Conservation (phyloP, 2,329 filamentous ascomycete species). For the Arthrobotrys sinensis region DNA sequence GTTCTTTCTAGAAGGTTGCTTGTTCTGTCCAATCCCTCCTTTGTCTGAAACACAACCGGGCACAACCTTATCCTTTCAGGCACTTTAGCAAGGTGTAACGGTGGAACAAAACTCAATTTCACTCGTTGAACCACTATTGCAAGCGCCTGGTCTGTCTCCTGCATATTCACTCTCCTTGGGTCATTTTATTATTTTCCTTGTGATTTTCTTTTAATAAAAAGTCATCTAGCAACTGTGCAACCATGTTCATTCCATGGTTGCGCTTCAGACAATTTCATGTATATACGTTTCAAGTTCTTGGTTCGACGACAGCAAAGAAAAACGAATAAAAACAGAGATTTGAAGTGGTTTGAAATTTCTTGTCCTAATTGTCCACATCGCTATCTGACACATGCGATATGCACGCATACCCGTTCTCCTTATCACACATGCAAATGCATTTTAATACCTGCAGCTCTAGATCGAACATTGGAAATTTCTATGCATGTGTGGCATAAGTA, state of each 20-base stretch:
- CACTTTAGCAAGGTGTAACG: slow-evolving; percentile 54
- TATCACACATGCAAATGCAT: slow-evolving; percentile 11
- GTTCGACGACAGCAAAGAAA: slow-evolving; percentile 31
- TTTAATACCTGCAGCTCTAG: neutral
- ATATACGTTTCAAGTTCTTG: slow-evolving; percentile 36
- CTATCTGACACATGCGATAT: slow-evolving; percentile 39
- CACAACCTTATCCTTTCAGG: slow-evolving; percentile 61
- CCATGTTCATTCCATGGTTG: slow-evolving; percentile 26
- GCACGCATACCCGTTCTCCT: slow-evolving; percentile 6
- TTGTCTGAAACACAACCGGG: slow-evolving; percentile 60
- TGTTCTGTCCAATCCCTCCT: slow-evolving; percentile 38
- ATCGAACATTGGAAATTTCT: slow-evolving; percentile 21
- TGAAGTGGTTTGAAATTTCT: slow-evolving; percentile 24
- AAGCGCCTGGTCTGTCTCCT: slow-evolving; percentile 56
- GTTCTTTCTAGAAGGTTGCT: slow-evolving; percentile 59
- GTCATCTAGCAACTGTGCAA: slow-evolving; percentile 9
- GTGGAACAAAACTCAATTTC: slow-evolving; percentile 57
- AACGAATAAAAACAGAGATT: slow-evolving; percentile 31
- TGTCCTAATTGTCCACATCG: slow-evolving; percentile 21
- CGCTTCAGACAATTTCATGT: slow-evolving; percentile 38
- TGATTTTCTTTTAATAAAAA: slow-evolving; percentile 38
- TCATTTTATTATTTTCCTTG: slow-evolving; percentile 43
- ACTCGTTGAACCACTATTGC: slow-evolving; percentile 27
- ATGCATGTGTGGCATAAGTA: slow-evolving; percentile 22
- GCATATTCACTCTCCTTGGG: slow-evolving; percentile 47